Evolutionary conservation across 495 filamentous ascomycete genomes (phyloP).

Genomic region (Penicillium soppii): DNA sequence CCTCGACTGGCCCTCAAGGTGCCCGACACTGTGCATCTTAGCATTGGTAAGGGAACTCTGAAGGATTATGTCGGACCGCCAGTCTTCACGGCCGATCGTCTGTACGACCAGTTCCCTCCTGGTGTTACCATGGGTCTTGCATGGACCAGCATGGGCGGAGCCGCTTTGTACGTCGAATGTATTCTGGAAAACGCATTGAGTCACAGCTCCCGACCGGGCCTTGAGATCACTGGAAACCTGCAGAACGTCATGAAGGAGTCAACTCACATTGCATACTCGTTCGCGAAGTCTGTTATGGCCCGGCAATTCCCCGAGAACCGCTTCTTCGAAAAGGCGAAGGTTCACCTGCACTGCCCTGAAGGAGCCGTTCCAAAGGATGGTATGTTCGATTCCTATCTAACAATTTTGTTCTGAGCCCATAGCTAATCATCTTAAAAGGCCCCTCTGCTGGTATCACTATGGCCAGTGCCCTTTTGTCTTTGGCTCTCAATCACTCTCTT

Average conservation of each 20-base stretch:
- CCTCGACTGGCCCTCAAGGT: slow-evolving; percentile 82
- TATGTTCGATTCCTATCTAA: slow-evolving; percentile 22
- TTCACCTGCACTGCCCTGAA: slow-evolving; percentile 97
- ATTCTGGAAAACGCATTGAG: slow-evolving; percentile 83
- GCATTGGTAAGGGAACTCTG: slow-evolving; percentile 83
- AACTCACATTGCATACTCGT: slow-evolving; percentile 89
- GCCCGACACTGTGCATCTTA: slow-evolving; percentile 82
- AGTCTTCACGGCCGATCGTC: slow-evolving; percentile 89
- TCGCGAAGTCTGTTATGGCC: slow-evolving; percentile 86
- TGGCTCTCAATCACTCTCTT: slow-evolving; percentile 75
- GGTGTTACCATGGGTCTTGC: slow-evolving; percentile 98
- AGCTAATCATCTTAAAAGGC: slow-evolving; percentile 37
- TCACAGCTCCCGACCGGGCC: slow-evolving; percentile 66
- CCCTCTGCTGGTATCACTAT: slow-evolving; percentile 96
- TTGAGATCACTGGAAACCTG: slow-evolving; percentile 91
- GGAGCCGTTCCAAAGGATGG: slow-evolving; percentile 96
- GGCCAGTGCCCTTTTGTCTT: slow-evolving; percentile 84
- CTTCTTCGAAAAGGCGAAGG: slow-evolving; percentile 94
- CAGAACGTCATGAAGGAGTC: slow-evolving; percentile 99
- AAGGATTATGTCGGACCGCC: slow-evolving; percentile 98
- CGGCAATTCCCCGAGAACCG: slow-evolving; percentile 80
- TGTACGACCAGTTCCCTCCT: slow-evolving; percentile 93
- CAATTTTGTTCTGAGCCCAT: background rate
- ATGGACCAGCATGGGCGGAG: slow-evolving; percentile 97
- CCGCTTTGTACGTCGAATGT: slow-evolving; percentile 94